phyloP scores from a whole-genome alignment of 345 rosid genomes.

The Adansonia digitata region DNA sequence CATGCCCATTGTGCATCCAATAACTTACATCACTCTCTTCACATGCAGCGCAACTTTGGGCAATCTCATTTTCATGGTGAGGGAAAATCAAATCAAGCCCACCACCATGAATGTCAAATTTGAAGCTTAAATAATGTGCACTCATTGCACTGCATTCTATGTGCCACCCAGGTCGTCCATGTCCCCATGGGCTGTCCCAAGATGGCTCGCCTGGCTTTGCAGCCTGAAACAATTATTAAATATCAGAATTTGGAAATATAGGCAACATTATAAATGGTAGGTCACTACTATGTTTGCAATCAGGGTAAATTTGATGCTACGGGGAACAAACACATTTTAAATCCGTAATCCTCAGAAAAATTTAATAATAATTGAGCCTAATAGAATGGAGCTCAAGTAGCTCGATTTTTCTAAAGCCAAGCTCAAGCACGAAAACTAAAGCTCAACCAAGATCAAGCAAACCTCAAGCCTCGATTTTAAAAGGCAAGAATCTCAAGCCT shows the following conservation, averaged over 20 bases:
- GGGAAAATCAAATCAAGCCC: conserved; percentile 79
- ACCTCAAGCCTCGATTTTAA: neutral
- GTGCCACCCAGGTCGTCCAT: conserved; percentile 97
- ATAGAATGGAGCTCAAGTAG: neutral
- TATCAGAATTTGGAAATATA: neutral
- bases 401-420: neutral
- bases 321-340: neutral
- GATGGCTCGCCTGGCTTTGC: conserved; percentile 84
- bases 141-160: conserved; percentile 99
- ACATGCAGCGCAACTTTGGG: conserved; percentile 77
- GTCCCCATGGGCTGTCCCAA: conserved; percentile 95
- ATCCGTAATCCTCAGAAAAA: neutral
- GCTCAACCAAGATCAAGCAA: neutral
- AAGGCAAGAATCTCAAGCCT: neutral
- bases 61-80: conserved; percentile 87
- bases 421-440: neutral
- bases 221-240: conserved; percentile 45
- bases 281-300: neutral
- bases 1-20: conserved; percentile 96
- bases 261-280: neutral
- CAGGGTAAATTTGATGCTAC: neutral
- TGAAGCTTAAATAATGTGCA: conserved; percentile 55
- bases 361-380: neutral
- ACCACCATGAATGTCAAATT: conserved; percentile 85
- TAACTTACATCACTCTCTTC: conserved; percentile 49